Conservation (phyloP, 345 rosid genomes). For the Populus deltoides region DNA sequence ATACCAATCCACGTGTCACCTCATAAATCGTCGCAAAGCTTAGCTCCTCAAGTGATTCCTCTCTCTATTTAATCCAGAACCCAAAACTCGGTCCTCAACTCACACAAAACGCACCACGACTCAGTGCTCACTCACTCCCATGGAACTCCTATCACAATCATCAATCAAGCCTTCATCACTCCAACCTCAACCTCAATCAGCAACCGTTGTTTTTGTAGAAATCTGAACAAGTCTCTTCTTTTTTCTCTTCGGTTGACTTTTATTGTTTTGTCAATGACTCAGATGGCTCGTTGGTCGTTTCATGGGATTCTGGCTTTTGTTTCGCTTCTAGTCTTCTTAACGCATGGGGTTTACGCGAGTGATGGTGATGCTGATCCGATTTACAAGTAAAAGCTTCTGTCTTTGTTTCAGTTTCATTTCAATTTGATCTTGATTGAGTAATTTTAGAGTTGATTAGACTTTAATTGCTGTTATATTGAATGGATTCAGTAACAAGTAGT, state of each 20-base stretch:
- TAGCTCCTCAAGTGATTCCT: constrained; percentile 21
- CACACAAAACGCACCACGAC: not conserved
- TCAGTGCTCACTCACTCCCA: not conserved
- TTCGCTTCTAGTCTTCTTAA: constrained; percentile 26
- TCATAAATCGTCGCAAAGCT: constrained; percentile 12
- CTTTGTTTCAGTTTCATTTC: not conserved
- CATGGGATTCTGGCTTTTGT: constrained; percentile 12
- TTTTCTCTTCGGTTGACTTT: constrained; percentile 22
- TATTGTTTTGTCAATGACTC: constrained; percentile 13
- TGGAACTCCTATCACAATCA: not conserved
- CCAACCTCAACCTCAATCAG: not conserved
- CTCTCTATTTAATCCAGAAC: not conserved
- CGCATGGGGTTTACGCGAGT: constrained; percentile 49
- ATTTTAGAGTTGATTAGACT: not conserved
- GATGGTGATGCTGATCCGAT: constrained; percentile 85
- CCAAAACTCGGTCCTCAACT: not conserved
- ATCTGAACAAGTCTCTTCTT: constrained; percentile 4
- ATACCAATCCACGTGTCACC: constrained; percentile 18
- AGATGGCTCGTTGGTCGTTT: constrained; percentile 31
- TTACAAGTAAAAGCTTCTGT: constrained; percentile 47
- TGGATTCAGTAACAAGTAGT: not conserved
- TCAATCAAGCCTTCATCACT: not conserved
- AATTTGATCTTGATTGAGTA: not conserved
- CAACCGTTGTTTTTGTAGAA: constrained; percentile 22
- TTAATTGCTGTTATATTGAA: not conserved